phyloP scores from a whole-genome alignment of 805 yeast genomes.

The Saccharomyces mikatae region DNA sequence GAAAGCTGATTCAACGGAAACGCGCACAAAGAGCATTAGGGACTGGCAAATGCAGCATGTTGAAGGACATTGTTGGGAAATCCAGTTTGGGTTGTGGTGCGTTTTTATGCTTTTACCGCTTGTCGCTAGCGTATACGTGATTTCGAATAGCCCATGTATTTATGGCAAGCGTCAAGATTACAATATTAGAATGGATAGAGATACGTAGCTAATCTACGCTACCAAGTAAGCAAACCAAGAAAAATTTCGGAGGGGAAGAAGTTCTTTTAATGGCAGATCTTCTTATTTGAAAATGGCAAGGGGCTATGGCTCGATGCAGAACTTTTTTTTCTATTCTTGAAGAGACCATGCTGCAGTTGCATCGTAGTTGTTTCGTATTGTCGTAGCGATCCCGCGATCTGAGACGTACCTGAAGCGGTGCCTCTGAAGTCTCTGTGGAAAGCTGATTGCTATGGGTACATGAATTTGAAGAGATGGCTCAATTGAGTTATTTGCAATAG shows the following conservation, averaged over 20 bases:
- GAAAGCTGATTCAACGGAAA: background rate
- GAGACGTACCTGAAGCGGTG: background rate
- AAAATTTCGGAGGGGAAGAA: background rate
- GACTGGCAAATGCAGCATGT: background rate
- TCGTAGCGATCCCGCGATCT: background rate
- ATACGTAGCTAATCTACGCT: background rate
- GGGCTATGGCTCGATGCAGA: background rate
- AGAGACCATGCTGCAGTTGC: background rate
- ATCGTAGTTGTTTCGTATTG: background rate
- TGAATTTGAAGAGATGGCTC: background rate
- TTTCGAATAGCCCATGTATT: background rate
- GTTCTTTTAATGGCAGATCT: background rate
- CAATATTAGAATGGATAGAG: background rate
- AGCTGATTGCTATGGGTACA: background rate
- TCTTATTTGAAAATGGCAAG: background rate
- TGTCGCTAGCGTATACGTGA: background rate
- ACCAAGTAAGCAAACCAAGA: background rate
- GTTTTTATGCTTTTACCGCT: background rate
- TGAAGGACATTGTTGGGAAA: conserved; percentile 1
- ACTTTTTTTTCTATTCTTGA: background rate
- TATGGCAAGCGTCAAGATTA: background rate
- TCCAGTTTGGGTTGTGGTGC: background rate
- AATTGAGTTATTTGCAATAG: background rate
- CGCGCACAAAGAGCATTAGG: background rate
- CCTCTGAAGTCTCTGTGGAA: background rate